phyloP scores from a whole-genome alignment of 1,284 basidiomycete genomes.

The Pseudozyma sp. region DNA sequence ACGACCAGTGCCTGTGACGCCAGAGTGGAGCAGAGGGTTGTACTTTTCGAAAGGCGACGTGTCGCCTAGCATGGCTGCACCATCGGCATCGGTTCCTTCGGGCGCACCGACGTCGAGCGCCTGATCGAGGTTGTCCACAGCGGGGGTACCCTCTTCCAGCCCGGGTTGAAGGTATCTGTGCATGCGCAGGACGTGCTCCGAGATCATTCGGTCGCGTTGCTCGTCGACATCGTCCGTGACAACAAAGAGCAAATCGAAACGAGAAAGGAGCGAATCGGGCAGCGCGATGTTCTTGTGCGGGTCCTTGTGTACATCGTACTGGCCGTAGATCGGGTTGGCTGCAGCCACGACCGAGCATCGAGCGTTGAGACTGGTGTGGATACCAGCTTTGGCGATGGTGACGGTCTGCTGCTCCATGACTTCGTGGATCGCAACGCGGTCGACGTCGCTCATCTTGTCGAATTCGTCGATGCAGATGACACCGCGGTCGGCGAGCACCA shows the following conservation, averaged over 20 bases:
- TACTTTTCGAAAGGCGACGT: conserved; percentile 81
- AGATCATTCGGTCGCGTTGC: conserved; percentile 89
- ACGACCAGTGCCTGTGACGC: conserved; percentile 72
- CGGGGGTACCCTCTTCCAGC: conserved; percentile 86
- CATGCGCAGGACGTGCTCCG: conserved; percentile 97
- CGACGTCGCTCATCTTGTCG: conserved; percentile 99
- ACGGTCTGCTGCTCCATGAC: conserved; percentile 99
- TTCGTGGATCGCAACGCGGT: conserved; percentile 99
- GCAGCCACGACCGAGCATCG: conserved; percentile 97
- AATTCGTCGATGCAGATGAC: conserved; percentile 99
- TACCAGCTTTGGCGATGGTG: conserved; percentile 98
- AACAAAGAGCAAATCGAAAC: conserved; percentile 98
- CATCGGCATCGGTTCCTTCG: conserved; percentile 58
- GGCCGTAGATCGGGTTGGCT: conserved; percentile 98
- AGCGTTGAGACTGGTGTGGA: conserved; percentile 97
- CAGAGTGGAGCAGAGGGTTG: conserved; percentile 93
- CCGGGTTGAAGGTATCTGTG: conserved; percentile 97
- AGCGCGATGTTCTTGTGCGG: conserved; percentile 98
- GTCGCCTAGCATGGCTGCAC: conserved; percentile 55
- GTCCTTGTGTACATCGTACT: conserved; percentile 99
- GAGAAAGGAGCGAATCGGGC: conserved; percentile 95
- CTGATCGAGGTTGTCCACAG: conserved; percentile 82
- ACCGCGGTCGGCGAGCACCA: conserved; percentile 99
- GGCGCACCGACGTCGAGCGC: conserved; percentile 64
- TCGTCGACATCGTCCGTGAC: conserved; percentile 99